Evolutionary conservation across 306 rosid genomes (phyloP).

Genomic region (Nissolia schottii): DNA sequence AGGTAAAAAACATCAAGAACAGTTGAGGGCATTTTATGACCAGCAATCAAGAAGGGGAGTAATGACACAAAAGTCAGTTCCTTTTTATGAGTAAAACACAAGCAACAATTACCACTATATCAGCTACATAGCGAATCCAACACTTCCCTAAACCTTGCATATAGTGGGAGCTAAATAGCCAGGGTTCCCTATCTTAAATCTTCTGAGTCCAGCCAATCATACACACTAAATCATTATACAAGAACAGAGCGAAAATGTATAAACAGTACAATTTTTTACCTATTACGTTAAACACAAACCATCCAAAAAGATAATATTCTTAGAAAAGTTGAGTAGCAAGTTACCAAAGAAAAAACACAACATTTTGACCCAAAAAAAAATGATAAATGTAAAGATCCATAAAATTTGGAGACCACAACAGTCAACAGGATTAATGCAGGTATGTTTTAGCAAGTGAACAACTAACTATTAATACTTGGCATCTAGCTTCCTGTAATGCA

Average conservation of each 20-base stretch:
- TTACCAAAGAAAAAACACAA: background rate
- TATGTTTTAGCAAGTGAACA: background rate
- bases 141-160: background rate
- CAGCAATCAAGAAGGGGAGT: background rate
- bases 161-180: background rate
- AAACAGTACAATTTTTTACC: background rate
- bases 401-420: background rate
- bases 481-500: background rate
- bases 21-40: background rate
- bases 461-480: background rate
- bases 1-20: background rate
- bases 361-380: too few relatives aligned
- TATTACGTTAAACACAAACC: background rate
- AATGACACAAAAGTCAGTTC: too few relatives aligned
- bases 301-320: too few relatives aligned
- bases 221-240: background rate
- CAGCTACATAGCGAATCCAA: background rate
- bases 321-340: too few relatives aligned
- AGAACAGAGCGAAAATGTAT: background rate
- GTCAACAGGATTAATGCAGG: background rate
- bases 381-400: background rate
- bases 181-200: background rate
- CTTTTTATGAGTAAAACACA: background rate
- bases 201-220: background rate
- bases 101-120: background rate